Evolutionary conservation across 2,329 filamentous ascomycete genomes (phyloP), one percentile per base, ranked within the genome.

Genomic region (Harringtonia lauricola): DNA sequence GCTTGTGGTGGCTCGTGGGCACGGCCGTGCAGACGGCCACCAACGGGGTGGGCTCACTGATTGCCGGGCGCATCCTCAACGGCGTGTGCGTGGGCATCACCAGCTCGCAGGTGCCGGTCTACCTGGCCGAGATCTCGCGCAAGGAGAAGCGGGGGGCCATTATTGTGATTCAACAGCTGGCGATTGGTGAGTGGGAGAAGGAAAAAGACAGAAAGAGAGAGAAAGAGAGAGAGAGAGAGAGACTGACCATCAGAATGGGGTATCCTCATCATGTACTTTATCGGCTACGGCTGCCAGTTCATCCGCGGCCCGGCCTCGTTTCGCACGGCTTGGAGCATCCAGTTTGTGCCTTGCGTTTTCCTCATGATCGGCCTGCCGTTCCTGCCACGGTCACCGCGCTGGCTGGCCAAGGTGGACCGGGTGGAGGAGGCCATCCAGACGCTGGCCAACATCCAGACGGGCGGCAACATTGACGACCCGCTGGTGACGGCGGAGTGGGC

Each of bases 141-240:
- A 69, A 71, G 2, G 53, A 60, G 30, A 68, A 62, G 49, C 72
- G 81, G 49, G 81, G 81, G 15, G 71, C 78, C 36, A 68, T 88
- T 29, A 80, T 88, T 15, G 78, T 81, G 42, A 72, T 76, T 36
- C 82, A 87, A 58, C 83, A 87, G 58, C 82, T 81, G 67, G 79
- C 81, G 22, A 86, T 88, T 48, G 83, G 34, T 36, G 19, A 15
- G 30, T 26, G 24, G 24, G 7, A 26, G 6, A 10, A 26, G 24
- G 24, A 26, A 10, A 26, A 6, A 10, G 6, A 26, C n/a, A n/a
- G n/a, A n/a, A n/a, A n/a, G n/a, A 26, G 24, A 26, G 24, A 7
- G 10, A 10, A 26, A 6, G 10, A 6, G 24, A 7, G 24, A 26
- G 10, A 26, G 10, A 26, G 10, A 26, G 10, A 26, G 10, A 26